phyloP scores from a whole-genome alignment of 2,329 filamentous ascomycete species.

The Fusarium sp. region DNA sequence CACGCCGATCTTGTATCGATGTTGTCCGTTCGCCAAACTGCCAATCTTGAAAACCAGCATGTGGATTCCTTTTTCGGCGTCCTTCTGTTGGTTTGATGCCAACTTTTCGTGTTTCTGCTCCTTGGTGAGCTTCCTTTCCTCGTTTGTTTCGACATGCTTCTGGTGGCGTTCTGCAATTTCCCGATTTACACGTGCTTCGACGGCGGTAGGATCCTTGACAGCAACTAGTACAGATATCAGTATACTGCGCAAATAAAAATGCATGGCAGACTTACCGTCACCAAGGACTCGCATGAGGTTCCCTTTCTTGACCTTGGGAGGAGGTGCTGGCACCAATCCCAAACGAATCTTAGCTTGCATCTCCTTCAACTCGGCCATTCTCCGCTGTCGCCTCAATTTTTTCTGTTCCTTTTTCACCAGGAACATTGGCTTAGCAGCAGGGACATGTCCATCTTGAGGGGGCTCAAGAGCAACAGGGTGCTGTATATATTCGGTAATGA shows the following conservation, averaged over 20 bases:
- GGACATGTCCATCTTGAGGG: constrained; percentile 85
- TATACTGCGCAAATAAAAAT: neutral
- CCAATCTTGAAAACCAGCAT: constrained; percentile 90
- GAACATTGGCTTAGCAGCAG: constrained; percentile 88
- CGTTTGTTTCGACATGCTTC: constrained; percentile 81
- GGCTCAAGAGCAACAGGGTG: constrained; percentile 92
- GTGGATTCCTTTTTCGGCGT: constrained; percentile 86
- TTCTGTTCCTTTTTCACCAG: constrained; percentile 91
- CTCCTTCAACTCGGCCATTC: constrained; percentile 94
- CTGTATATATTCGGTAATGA: constrained; percentile 91
- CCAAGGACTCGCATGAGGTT: constrained; percentile 98
- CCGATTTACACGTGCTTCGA: constrained; percentile 91
- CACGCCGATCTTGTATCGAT: constrained; percentile 91
- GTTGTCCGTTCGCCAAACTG: constrained; percentile 89
- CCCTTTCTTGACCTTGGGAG: constrained; percentile 95
- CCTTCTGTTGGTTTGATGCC: constrained; percentile 82
- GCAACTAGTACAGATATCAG: constrained; percentile 55
- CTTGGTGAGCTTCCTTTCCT: constrained; percentile 87
- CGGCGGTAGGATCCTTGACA: constrained; percentile 96
- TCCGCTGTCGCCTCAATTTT: constrained; percentile 87
- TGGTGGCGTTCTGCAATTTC: constrained; percentile 90
- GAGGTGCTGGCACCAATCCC: constrained; percentile 87
- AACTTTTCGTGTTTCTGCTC: constrained; percentile 90
- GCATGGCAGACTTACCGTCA: constrained; percentile 66
- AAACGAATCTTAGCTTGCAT: constrained; percentile 95